A percentile compares a stretch with the other conserved stretches of the same genome.
phyloP scores from a whole-genome alignment of 371 early-diverging fungal species.

The Rhizopus arrhizus region DNA sequence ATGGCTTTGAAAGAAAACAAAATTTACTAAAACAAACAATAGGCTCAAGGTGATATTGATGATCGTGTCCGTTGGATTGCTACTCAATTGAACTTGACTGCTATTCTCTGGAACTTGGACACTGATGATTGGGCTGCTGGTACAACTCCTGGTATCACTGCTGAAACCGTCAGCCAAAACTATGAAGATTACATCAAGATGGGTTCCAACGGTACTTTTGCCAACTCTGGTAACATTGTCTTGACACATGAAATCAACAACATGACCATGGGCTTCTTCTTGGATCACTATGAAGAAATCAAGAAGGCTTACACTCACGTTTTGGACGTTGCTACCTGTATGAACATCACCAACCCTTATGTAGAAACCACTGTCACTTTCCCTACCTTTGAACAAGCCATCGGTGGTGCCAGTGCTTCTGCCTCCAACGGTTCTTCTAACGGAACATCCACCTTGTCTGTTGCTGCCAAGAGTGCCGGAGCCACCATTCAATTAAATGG shows the following conservation, averaged over 20 bases:
- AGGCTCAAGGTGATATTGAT: conserved; percentile 51
- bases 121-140: conserved; percentile 46
- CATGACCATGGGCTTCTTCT: conserved; percentile 44
- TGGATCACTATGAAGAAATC: conserved; percentile 44
- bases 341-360: conserved; percentile 51
- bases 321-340: conserved; percentile 49
- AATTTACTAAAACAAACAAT: conserved; percentile 4
- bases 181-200: conserved; percentile 44
- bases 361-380: conserved; percentile 36
- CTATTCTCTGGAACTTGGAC: conserved; percentile 48
- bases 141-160: conserved; percentile 25
- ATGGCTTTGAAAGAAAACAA: background rate
- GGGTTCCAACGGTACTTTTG: conserved; percentile 43
- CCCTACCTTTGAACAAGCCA: conserved; percentile 27
- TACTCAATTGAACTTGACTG: conserved; percentile 45
- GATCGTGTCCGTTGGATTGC: conserved; percentile 56
- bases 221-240: conserved; percentile 40
- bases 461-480: background rate
- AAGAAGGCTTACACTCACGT: conserved; percentile 41
- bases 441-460: conserved; percentile 22
- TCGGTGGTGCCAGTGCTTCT: conserved; percentile 18
- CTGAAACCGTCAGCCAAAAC: conserved; percentile 25
- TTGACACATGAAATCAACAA: conserved; percentile 51
- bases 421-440: conserved; percentile 37
- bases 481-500: conserved; percentile 14